Evolutionary conservation across 1,284 basidiomycete species (phyloP).

Genomic region (Volvariella surrecta): DNA sequence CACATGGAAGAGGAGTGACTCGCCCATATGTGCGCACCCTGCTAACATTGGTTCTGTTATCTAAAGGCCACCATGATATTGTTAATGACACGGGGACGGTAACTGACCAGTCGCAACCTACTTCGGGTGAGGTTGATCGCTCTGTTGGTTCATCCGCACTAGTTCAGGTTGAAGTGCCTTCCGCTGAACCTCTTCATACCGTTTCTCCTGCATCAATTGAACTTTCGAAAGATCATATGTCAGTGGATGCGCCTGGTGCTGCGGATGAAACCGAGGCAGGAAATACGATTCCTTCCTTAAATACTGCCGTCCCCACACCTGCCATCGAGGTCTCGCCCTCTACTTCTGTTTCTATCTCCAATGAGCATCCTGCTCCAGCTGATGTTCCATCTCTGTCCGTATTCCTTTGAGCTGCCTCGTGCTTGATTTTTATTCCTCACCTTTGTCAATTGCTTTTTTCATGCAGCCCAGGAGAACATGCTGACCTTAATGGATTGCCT

Average conservation of each 20-base stretch:
- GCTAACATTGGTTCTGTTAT: constrained; percentile 41
- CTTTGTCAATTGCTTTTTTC: constrained; percentile 16
- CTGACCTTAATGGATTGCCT: constrained; percentile 34
- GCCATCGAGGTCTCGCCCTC: constrained; percentile 11
- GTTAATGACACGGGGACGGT: constrained; percentile 25
- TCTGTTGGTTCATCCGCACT: too few relatives aligned
- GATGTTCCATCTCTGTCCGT: constrained; percentile 36
- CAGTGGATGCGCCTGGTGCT: not conserved
- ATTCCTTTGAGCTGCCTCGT: constrained; percentile 21
- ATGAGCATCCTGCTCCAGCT: constrained; percentile 20
- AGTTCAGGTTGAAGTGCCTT: too few relatives aligned
- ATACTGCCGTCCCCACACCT: constrained; percentile 6
- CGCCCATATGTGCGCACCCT: constrained; percentile 34
- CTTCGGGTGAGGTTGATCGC: too few relatives aligned
- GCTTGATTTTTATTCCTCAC: constrained; percentile 25
- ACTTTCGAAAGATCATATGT: too few relatives aligned
- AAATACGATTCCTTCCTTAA: constrained; percentile 9
- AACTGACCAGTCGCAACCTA: constrained; percentile 15
- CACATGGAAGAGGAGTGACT: constrained; percentile 20
- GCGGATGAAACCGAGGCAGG: constrained; percentile 4
- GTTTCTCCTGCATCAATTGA: too few relatives aligned
- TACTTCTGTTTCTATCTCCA: constrained; percentile 24
- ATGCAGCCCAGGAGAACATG: constrained; percentile 32
- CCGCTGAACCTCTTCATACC: too few relatives aligned
- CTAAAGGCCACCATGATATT: constrained; percentile 36